phyloP scores from a whole-genome alignment of 1,284 basidiomycete species.

The Tylopilus orsonianus region DNA sequence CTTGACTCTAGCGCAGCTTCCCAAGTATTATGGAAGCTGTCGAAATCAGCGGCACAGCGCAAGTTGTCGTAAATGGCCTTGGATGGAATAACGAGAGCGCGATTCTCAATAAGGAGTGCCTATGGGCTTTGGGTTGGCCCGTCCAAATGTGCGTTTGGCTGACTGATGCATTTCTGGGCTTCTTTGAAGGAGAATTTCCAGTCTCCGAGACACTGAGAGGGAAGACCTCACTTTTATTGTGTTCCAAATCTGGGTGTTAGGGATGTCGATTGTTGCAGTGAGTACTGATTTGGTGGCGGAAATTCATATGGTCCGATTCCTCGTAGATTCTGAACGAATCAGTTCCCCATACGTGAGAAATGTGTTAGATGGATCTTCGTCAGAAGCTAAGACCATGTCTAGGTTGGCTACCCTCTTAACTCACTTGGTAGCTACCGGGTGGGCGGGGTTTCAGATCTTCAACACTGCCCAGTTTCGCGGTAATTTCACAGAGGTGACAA shows the following conservation, averaged over 20 bases:
- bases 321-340: constrained; percentile 67
- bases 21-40: constrained; percentile 3
- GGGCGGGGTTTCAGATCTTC: constrained; percentile 66
- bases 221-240: constrained; percentile 75
- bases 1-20: constrained; percentile 5
- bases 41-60: constrained; percentile 35
- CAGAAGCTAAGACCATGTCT: background rate
- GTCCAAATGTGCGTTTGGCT: constrained; percentile 46
- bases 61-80: constrained; percentile 46
- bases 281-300: constrained; percentile 10
- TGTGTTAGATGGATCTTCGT: background rate
- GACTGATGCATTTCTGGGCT: background rate
- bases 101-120: constrained; percentile 46
- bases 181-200: constrained; percentile 29
- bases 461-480: constrained; percentile 57
- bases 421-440: constrained; percentile 67
- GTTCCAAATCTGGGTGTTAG: constrained; percentile 79
- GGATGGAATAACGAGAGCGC: constrained; percentile 36
- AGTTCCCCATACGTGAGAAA: constrained; percentile 65
- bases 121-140: constrained; percentile 66
- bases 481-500: constrained; percentile 57
- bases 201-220: constrained; percentile 68
- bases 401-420: constrained; percentile 67
- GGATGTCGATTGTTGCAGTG: constrained; percentile 73
- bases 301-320: constrained; percentile 3